Base-by-base conservation (phyloP, 208 protist genomes). In the Crithidia brevicula region DNA sequence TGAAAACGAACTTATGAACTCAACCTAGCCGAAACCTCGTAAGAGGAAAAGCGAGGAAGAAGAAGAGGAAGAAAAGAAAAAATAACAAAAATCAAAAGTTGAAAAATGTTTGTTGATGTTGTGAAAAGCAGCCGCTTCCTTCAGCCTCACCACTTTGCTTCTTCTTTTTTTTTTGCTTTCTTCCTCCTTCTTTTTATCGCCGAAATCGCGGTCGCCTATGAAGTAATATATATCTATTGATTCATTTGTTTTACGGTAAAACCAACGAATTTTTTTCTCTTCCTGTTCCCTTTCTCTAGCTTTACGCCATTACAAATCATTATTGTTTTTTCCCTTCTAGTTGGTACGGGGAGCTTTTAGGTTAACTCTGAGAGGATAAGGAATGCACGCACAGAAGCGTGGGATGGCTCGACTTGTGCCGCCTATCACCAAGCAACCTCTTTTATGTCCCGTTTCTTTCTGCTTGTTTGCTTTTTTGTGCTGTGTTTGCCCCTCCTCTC, bases 251-350 rank as follows among this genome's bases (percentile, higher is more conserved):
- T 51, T 23, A 51, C 1, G 5, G 22, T 51, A 30, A 11, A 28
- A 25, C 9, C 36, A 13, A 40, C 36, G 36, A 40, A 11, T 30
- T 51, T 28, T 23, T 51, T 51, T 47, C 4, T 7, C 22, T 4
- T 7, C 42, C 16, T 47, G 5, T 20, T 47, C 16, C 7, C 42
- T n/a, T 47, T 7, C 16, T 47, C 4, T n/a, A 47, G 5, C 22
- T 47, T 10, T 7, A 5, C 42, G 4, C 16, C 16, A n/a, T 23
- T 20, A 47, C 10, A 23, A 47, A 6, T 20, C 42, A 5, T 5
- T n/a, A 49, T 67, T 20, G 59, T 15, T 50, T 52, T 69, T 42
- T 63, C 20, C 38, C 46, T 64, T 58, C n/a, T n/a, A n/a, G n/a
- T n/a, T n/a, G n/a, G n/a, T n/a, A n/a, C n/a, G n/a, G n/a, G n/a